These are phyloP conservation scores for Penicillium vulpinum DNA, from an alignment of 2,329 filamentous ascomycete species.

Conservation along the genomic window DNA sequence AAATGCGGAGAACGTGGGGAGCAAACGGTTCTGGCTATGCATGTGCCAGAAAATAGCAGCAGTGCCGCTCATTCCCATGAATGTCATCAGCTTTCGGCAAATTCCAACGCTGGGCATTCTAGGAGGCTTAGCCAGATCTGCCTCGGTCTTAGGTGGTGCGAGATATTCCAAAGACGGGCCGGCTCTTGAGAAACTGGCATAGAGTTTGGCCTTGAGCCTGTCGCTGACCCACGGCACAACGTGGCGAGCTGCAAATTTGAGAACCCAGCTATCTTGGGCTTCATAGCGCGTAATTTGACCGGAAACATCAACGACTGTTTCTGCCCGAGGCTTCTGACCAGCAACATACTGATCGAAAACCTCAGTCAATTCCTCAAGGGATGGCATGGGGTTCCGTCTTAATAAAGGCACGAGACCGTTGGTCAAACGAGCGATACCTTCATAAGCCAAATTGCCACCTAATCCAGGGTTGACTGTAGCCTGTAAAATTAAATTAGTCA, in stretches of 20 bases:
- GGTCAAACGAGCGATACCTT: constrained; percentile 37
- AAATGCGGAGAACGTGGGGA: neutral
- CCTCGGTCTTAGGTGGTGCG: neutral
- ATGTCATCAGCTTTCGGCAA: neutral
- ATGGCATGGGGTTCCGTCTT: constrained; percentile 10
- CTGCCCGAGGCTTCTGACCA: constrained; percentile 21
- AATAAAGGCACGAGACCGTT: constrained; percentile 30
- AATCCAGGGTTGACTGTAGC: constrained; percentile 33
- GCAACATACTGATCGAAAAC: constrained; percentile 20
- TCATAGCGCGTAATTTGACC: constrained; percentile 26
- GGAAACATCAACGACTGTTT: constrained; percentile 16
- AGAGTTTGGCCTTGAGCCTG: constrained; percentile 9
- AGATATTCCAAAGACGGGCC: constrained; percentile 12
- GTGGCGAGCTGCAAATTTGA: constrained; percentile 15
- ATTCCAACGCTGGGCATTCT: neutral
- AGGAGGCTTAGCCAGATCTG: neutral
- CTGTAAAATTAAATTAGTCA: too few relatives aligned
- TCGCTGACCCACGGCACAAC: constrained; percentile 13
- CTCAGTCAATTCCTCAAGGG: constrained; percentile 12
- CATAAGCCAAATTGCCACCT: constrained; percentile 42
- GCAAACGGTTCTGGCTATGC: neutral
- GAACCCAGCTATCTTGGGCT: constrained; percentile 24
- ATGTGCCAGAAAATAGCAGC: neutral
- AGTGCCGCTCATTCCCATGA: neutral
- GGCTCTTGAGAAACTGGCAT: constrained; percentile 7